Evolutionary conservation across 305 asterid species (phyloP).

Genomic region (Solanum hybrid): DNA sequence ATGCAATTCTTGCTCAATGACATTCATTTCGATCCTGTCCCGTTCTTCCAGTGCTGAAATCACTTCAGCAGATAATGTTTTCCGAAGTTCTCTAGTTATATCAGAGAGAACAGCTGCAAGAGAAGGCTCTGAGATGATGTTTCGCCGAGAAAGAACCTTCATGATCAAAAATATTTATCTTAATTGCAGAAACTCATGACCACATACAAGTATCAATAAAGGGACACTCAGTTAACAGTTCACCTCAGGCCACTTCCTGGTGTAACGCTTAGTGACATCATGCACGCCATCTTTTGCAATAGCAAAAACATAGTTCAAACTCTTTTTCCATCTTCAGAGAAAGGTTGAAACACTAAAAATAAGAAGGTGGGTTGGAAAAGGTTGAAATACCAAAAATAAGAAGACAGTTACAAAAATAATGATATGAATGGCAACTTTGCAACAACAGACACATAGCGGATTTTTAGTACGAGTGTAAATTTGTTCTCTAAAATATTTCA

Average conservation of each 20-base stretch:
- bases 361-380: neutral
- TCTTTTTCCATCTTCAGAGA: slow-evolving; percentile 71
- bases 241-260: slow-evolving; percentile 92
- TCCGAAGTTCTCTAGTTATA: slow-evolving; percentile 53
- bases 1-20: slow-evolving; percentile 51
- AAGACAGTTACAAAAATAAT: neutral
- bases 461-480: neutral
- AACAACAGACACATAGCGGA: neutral
- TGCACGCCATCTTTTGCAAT: slow-evolving; percentile 75
- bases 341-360: slow-evolving; percentile 20
- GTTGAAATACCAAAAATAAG: neutral
- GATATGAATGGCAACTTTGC: neutral
- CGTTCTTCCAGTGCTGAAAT: slow-evolving; percentile 53
- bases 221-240: neutral
- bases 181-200: neutral
- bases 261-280: slow-evolving; percentile 93
- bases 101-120: slow-evolving; percentile 40
- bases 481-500: neutral
- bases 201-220: neutral
- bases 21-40: slow-evolving; percentile 58
- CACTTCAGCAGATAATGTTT: slow-evolving; percentile 33
- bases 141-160: slow-evolving; percentile 75
- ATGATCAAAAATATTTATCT: slow-evolving; percentile 2
- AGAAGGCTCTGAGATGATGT: slow-evolving; percentile 50
- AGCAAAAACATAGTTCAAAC: slow-evolving; percentile 58